Percentiles rank a stretch among this genome's conserved stretches.
Evolutionary conservation across 805 yeast genomes (phyloP).

Genomic region (Vanderwaltozyma polyspora): DNA sequence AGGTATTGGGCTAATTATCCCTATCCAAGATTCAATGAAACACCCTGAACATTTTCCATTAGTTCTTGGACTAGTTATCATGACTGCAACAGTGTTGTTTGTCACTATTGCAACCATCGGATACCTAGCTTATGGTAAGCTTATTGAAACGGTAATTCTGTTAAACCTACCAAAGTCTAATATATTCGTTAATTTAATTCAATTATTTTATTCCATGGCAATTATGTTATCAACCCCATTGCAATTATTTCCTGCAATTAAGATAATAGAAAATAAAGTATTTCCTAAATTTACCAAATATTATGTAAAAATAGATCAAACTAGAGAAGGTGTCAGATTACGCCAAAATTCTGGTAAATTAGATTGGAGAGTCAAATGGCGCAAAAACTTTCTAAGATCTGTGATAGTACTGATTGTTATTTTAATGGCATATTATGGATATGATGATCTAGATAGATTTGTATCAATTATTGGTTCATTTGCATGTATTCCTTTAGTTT

Average conservation of each 20-base stretch:
- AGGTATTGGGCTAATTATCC: constrained; percentile 73
- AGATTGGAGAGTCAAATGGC: constrained; percentile 47
- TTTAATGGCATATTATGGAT: constrained; percentile 53
- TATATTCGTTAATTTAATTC: constrained; percentile 51
- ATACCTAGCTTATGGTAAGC: constrained; percentile 55
- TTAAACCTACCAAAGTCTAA: constrained; percentile 61
- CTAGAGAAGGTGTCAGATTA: constrained; percentile 8
- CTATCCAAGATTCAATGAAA: constrained; percentile 73
- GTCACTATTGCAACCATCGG: constrained; percentile 57
- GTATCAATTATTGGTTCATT: constrained; percentile 76
- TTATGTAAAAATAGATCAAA: constrained; percentile 8
- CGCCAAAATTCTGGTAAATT: constrained; percentile 42
- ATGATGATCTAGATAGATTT: constrained; percentile 57
- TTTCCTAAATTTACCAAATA: constrained; percentile 28
- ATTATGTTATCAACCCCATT: constrained; percentile 71
- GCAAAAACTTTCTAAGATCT: constrained; percentile 49
- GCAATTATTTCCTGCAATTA: constrained; percentile 69
- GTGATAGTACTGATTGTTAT: constrained; percentile 44
- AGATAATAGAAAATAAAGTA: constrained; percentile 54
- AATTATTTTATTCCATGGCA: constrained; percentile 62
- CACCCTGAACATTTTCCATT: constrained; percentile 62
- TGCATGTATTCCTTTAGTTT: constrained; percentile 77
- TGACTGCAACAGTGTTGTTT: constrained; percentile 52
- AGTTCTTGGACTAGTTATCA: constrained; percentile 49
- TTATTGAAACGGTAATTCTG: constrained; percentile 56